Conservation (phyloP, 305 asterid genomes). For the Plantago lanceolata region DNA sequence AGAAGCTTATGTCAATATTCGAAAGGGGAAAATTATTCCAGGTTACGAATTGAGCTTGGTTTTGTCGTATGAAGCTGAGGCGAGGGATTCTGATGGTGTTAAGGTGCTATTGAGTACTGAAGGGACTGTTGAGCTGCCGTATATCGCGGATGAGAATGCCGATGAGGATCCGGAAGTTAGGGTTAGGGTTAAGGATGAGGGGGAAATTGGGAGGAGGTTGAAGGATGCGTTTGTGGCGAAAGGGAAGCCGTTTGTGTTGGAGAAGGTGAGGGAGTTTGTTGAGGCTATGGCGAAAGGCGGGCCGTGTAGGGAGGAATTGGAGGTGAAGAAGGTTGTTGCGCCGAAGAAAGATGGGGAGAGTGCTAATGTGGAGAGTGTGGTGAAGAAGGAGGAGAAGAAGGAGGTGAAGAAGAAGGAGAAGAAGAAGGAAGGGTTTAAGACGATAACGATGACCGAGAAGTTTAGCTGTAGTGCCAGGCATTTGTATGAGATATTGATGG, state of each 20-base stretch:
- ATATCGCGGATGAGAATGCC: slow-evolving; percentile 84
- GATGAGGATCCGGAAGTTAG: slow-evolving; percentile 77
- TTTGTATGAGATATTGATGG: slow-evolving; percentile 87
- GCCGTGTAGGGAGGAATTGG: slow-evolving; percentile 85
- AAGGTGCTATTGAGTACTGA: slow-evolving; percentile 42
- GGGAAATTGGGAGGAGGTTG: slow-evolving; percentile 58
- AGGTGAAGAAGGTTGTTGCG: slow-evolving; percentile 45
- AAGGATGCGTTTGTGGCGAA: slow-evolving; percentile 71
- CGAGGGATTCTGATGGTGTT: slow-evolving; percentile 49
- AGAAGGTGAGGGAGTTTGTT: slow-evolving; percentile 63
- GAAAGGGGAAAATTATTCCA: slow-evolving; percentile 80
- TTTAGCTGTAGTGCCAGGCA: slow-evolving; percentile 72
- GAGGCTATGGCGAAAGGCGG: slow-evolving; percentile 81
- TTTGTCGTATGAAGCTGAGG: slow-evolving; percentile 70
- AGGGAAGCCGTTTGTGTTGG: slow-evolving; percentile 80
- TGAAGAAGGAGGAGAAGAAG: slow-evolving; percentile 25
- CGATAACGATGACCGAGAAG: slow-evolving; percentile 79
- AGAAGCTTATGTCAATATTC: slow-evolving; percentile 79
- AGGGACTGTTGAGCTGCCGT: slow-evolving; percentile 72
- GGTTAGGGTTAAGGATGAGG: slow-evolving; percentile 63
- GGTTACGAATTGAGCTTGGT: slow-evolving; percentile 67
- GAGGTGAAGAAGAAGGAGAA: slow-evolving; percentile 48
- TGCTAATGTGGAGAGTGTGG: not conserved
- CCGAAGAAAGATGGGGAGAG: slow-evolving; percentile 9
- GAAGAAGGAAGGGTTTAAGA: slow-evolving; percentile 86